These are phyloP conservation scores for Xanthoconium purpureum DNA, from an alignment of 768 basidiomycete genomes.

Conservation along the genomic window DNA sequence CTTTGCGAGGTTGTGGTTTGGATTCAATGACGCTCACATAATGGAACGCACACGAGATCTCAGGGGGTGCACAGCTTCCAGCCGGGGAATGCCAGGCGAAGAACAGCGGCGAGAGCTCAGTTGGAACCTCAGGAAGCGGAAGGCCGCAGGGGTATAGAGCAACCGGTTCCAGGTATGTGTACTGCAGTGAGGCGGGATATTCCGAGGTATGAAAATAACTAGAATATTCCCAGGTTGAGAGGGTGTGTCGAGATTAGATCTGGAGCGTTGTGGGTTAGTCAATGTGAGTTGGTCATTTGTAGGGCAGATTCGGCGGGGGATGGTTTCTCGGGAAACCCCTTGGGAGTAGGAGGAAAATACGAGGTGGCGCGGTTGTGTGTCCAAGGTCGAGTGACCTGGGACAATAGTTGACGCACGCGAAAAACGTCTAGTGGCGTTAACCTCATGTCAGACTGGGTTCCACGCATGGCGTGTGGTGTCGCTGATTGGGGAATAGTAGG, in stretches of 20 bases:
- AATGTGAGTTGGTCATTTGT: neutral
- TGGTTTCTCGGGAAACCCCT: neutral
- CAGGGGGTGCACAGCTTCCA: slow-evolving; percentile 8
- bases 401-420: slow-evolving; percentile 27
- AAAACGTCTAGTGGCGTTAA: slow-evolving; percentile 29
- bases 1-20: slow-evolving; percentile 7
- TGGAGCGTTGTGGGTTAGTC: slow-evolving; percentile 1
- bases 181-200: slow-evolving; percentile 12
- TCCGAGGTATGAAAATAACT: slow-evolving; percentile 25
- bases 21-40: slow-evolving; percentile 1
- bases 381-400: slow-evolving; percentile 7
- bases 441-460: neutral
- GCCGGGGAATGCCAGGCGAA: slow-evolving; percentile 5
- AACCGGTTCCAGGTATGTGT: slow-evolving; percentile 7
- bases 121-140: slow-evolving; percentile 29
- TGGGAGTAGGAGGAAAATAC: neutral
- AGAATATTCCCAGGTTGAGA: slow-evolving; percentile 16
- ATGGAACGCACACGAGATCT: slow-evolving; percentile 1
- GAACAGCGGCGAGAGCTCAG: slow-evolving; percentile 18
- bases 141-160: slow-evolving; percentile 21
- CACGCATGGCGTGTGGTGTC: slow-evolving; percentile 5
- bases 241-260: slow-evolving; percentile 27
- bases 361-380: slow-evolving; percentile 2
- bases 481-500: neutral
- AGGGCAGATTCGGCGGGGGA: neutral